Conservation (phyloP, 1,284 basidiomycete genomes). For the Erythrobasidium hasegawianum region DNA sequence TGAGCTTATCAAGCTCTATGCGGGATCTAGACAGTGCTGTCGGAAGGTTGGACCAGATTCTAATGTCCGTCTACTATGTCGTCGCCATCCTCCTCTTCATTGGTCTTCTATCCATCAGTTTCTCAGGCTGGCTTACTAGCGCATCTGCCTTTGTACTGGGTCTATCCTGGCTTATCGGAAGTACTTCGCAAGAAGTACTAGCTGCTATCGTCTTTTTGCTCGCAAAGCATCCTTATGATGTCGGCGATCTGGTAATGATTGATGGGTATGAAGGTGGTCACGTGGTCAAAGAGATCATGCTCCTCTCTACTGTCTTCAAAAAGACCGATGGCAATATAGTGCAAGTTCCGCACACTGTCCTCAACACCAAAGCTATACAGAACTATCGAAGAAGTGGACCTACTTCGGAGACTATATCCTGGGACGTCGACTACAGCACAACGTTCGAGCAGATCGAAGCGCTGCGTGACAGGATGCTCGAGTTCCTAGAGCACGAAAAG, state of each 20-base stretch:
- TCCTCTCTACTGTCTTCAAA: slow-evolving; percentile 65
- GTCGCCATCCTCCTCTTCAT: slow-evolving; percentile 45
- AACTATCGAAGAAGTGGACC: slow-evolving; percentile 54
- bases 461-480: slow-evolving; percentile 74
- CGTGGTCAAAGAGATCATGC: slow-evolving; percentile 76
- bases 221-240: slow-evolving; percentile 53
- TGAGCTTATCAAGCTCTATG: slow-evolving; percentile 82
- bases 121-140: slow-evolving; percentile 39
- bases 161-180: slow-evolving; percentile 61
- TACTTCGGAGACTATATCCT: slow-evolving; percentile 62
- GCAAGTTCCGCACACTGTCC: slow-evolving; percentile 65
- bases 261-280: slow-evolving; percentile 55
- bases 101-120: slow-evolving; percentile 44
- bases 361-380: slow-evolving; percentile 57
- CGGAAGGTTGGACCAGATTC: slow-evolving; percentile 52
- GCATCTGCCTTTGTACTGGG: slow-evolving; percentile 46
- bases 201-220: slow-evolving; percentile 62
- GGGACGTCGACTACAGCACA: slow-evolving; percentile 75
- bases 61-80: slow-evolving; percentile 46
- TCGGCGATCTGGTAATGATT: slow-evolving; percentile 5
- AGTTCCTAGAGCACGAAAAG: slow-evolving; percentile 61
- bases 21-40: slow-evolving; percentile 86
- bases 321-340: slow-evolving; percentile 54
- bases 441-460: slow-evolving; percentile 76
- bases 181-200: slow-evolving; percentile 54